Conservation (phyloP, 192 early-diverging fungal genomes). For the Mortierella claussenii region DNA sequence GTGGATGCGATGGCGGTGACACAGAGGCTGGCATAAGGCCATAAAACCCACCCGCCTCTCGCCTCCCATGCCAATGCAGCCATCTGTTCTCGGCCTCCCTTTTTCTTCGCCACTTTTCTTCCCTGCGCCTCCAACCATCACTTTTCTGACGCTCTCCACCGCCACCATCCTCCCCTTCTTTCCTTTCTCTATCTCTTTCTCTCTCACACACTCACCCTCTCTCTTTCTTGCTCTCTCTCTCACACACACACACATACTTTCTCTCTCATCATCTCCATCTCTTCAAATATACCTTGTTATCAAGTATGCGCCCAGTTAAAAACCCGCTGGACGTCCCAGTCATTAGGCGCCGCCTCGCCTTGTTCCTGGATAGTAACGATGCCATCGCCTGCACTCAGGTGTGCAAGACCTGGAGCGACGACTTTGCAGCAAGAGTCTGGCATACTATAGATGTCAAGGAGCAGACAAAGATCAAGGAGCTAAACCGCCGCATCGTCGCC, state of each 20-base stretch:
- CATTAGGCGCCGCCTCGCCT: neutral
- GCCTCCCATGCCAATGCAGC: too few species aligned
- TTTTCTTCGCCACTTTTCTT: too few species aligned
- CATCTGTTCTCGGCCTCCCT: too few species aligned
- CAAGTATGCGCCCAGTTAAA: too few species aligned
- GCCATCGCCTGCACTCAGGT: neutral
- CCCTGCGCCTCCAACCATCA: too few species aligned
- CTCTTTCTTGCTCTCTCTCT: neutral
- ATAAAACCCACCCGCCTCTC: too few species aligned
- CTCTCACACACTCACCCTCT: neutral
- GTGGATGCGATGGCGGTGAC: too few species aligned
- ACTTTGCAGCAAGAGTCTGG: slow-evolving; percentile 5
- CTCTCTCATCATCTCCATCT: neutral
- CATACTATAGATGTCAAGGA: slow-evolving; percentile 5
- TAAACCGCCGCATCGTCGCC: neutral
- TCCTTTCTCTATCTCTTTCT: neutral
- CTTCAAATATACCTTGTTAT: neutral
- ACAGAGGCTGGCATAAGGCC: too few species aligned
- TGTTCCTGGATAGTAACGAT: neutral
- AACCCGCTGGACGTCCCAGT: neutral
- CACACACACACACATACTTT: neutral
- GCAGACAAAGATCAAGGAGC: neutral
- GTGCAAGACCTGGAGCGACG: neutral
- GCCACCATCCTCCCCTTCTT: neutral
- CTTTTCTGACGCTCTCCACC: too few species aligned